These are phyloP conservation scores for Solanum bulbocastanum DNA, from an alignment of 257 asterid genomes.

Conservation along the genomic window DNA sequence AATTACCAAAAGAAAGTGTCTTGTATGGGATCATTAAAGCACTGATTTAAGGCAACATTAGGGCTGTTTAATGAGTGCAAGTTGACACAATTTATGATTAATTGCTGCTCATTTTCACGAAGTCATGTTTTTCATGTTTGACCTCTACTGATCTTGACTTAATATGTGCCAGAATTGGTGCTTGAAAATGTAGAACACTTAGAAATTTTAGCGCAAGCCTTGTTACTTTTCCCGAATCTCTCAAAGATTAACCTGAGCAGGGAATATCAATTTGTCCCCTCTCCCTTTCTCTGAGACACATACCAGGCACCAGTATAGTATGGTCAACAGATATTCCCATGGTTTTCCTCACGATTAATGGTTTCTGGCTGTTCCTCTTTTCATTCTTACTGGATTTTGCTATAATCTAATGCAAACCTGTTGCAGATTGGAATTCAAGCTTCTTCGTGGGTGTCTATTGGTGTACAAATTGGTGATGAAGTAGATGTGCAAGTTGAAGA, in stretches of 20 bases:
- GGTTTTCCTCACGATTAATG: not conserved
- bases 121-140: not conserved
- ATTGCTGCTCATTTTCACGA: not conserved
- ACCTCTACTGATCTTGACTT: not conserved
- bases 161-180: not conserved
- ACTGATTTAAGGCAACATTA: not conserved
- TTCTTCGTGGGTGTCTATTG: constrained; percentile 68
- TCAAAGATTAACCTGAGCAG: not conserved
- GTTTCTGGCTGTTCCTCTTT: not conserved
- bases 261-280: not conserved
- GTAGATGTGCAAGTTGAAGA: constrained; percentile 69
- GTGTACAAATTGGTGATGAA: constrained; percentile 74
- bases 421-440: constrained; percentile 81
- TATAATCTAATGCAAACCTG: not conserved
- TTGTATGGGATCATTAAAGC: not conserved
- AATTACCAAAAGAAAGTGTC: not conserved
- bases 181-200: not conserved
- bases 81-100: not conserved
- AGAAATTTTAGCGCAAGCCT: not conserved
- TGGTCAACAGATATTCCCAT: not conserved
- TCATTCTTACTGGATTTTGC: not conserved
- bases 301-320: not conserved
- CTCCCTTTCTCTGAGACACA: not conserved
- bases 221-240: not conserved
- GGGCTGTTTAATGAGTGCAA: not conserved